These are phyloP conservation scores for Ilex asprella DNA, from an alignment of 257 asterid genomes.

Conservation along the genomic window DNA sequence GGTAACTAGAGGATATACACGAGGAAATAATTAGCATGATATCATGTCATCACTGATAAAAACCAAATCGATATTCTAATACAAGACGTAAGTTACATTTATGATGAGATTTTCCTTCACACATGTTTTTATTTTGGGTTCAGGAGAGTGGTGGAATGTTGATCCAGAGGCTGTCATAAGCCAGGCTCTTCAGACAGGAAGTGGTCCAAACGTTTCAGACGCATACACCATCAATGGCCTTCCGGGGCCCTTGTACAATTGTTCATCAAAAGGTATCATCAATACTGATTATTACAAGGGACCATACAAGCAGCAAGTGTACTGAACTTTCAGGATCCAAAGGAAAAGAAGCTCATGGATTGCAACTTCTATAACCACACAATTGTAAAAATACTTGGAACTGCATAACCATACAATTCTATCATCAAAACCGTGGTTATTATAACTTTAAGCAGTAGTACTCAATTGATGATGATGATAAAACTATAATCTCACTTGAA, in stretches of 20 bases:
- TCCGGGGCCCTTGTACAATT: slow-evolving; percentile 64
- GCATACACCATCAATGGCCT: slow-evolving; percentile 74
- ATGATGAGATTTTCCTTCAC: background rate
- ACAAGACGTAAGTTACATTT: background rate
- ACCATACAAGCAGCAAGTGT: no score
- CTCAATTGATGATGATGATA: no score
- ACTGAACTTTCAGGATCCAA: no score
- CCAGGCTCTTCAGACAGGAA: slow-evolving; percentile 65
- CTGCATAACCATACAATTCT: no score
- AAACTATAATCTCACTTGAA: no score
- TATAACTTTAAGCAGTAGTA: no score
- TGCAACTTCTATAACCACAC: no score
- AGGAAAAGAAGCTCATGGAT: no score
- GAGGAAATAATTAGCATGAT: background rate
- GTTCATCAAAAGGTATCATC: slow-evolving; percentile 52
- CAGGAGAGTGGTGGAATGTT: slow-evolving; percentile 77
- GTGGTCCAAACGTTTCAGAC: slow-evolving; percentile 60
- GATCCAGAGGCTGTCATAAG: slow-evolving; percentile 56
- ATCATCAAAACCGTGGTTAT: no score
- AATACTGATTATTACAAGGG: background rate
- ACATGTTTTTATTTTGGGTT: background rate
- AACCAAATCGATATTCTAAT: background rate
- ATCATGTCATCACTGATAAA: background rate
- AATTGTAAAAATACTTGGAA: no score
- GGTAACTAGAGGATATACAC: slow-evolving; percentile 20